Evolutionary conservation across 1,284 basidiomycete species (phyloP), one percentile per base, ranked within the genome.

Genomic region (Leccinum pallidistipes): DNA sequence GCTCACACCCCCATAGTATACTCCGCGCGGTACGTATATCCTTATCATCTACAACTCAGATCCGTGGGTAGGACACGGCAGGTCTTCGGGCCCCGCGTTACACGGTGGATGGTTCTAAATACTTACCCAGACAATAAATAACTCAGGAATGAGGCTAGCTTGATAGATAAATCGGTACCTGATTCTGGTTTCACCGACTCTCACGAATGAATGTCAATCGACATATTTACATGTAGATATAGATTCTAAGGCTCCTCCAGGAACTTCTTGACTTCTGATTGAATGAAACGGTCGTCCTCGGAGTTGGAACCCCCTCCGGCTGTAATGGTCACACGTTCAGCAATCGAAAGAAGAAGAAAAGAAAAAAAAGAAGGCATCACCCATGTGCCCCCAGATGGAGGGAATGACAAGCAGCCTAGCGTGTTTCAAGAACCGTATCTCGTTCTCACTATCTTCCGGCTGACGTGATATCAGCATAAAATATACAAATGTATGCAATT

Each of bases 331-430:
- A 18, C 34, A 55, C 18, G 14, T 18, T 34, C 53, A 32, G 56
- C 27, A 62, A 47, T 47, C 29, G n/a, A 43, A 12, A 27, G 14
- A 9, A 4, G n/a, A 43, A 18, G 16, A 16, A 27, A 18, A 27
- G 32, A 16, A 11, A 59, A 36, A 51, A 43, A 21, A 32, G 16
- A 51, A 57, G 54, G 2, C 14, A 29, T 59, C 58, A 83, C 84
- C 80, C 75, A 82, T 76, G 71, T 87, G 85, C 4, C 85, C 84
- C 83, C 84, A 85, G 11, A 81, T 77, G 10, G 84, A 84, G 59
- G 81, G 76, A 45, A 86, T 84, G 1, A 86, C 73, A 5, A 80
- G 76, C 3, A 86, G 74, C 57, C 75, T 77, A 3, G 81, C 78
- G 29, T 71, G 72, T 57, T 73, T 75, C 73, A 86, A 68, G 57